These are phyloP conservation scores for Heritiera littoralis DNA, from an alignment of 345 rosid species.

Conservation along the genomic window DNA sequence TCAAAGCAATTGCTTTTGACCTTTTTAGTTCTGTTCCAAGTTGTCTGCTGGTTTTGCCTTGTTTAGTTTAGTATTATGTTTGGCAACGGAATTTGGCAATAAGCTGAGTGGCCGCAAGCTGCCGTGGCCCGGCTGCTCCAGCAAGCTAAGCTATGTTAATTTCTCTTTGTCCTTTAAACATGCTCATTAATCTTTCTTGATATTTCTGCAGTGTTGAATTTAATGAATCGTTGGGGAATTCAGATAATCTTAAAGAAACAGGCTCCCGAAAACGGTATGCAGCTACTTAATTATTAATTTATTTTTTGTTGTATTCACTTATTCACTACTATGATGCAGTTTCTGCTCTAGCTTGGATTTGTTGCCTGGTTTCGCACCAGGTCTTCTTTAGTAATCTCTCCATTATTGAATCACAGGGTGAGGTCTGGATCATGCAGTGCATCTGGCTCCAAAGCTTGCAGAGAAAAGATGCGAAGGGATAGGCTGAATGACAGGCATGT, in stretches of 20 bases:
- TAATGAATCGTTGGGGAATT: conserved; percentile 37
- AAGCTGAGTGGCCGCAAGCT: not conserved
- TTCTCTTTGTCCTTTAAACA: not conserved
- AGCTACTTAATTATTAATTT: not conserved
- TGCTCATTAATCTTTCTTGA: not conserved
- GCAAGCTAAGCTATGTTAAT: not conserved
- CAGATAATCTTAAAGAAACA: conserved; percentile 32
- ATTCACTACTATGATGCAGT: not conserved
- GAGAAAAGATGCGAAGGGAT: conserved; percentile 62
- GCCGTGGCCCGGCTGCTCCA: not conserved
- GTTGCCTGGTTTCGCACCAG: not conserved
- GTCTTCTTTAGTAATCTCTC: not conserved
- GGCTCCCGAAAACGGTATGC: conserved; percentile 42
- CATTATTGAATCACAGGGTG: conserved; percentile 13
- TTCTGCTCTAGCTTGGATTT: not conserved
- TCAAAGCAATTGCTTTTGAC: not conserved
- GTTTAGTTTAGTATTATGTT: not conserved
- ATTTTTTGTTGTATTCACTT: not conserved
- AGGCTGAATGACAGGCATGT: conserved; percentile 55
- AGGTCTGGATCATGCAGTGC: conserved; percentile 34
- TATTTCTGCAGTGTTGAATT: conserved; percentile 32
- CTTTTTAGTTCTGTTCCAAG: not conserved
- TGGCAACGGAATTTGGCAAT: not conserved
- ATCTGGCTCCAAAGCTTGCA: conserved; percentile 59
- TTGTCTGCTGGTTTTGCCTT: conserved; percentile 1